Conservation (phyloP, 1,284 basidiomycete species). For the Cronartium quercuum region DNA sequence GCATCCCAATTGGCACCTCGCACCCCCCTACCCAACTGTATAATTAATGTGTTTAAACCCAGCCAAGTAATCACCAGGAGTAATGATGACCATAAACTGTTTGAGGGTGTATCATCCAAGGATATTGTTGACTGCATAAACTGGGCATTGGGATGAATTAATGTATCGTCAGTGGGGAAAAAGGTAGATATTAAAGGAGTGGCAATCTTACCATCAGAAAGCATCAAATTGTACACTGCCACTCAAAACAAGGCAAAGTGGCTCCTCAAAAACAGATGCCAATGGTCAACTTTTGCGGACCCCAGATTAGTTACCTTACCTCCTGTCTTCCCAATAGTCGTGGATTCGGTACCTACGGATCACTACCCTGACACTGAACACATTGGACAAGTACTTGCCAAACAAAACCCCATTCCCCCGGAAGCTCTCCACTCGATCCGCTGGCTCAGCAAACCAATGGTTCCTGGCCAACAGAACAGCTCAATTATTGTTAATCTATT, state of each 20-base stretch:
- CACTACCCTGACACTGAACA: neutral
- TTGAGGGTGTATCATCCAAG: neutral
- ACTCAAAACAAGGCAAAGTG: neutral
- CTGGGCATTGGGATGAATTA: neutral
- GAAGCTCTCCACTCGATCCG: no score
- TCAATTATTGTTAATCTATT: neutral
- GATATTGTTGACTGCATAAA: neutral
- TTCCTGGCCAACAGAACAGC: no score
- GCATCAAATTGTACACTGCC: neutral
- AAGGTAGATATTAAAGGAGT: no score
- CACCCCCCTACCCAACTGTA: neutral
- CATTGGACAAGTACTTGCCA: neutral
- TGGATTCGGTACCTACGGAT: no score
- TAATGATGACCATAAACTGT: neutral
- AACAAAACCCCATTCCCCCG: neutral
- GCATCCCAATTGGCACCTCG: no score
- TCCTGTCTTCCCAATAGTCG: neutral
- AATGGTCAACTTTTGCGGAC: neutral
- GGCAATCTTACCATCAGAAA: neutral
- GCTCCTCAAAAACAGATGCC: neutral
- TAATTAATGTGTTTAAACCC: neutral
- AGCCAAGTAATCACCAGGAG: neutral
- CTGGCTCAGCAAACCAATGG: no score
- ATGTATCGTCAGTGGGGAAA: neutral
- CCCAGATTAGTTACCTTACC: neutral